Evolutionary conservation across 495 filamentous ascomycete genomes (phyloP).

Genomic region (Neurospora sp.): DNA sequence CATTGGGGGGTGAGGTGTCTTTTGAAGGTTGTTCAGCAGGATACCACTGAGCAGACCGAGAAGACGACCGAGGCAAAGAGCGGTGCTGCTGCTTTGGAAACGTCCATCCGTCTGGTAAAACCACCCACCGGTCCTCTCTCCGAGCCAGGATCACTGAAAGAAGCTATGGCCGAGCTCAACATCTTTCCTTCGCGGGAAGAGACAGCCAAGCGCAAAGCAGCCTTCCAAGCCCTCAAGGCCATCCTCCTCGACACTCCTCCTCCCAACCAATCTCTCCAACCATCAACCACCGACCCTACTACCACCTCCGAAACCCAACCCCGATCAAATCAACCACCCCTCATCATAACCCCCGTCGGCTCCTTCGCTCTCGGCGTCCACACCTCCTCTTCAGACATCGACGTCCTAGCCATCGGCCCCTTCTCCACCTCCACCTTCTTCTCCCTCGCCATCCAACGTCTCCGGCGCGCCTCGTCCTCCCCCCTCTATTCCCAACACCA

Average conservation of each 20-base stretch:
- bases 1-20: slow-evolving; percentile 45
- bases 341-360: slow-evolving; percentile 44
- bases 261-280: slow-evolving; percentile 1
- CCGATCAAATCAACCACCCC: too few species aligned
- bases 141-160: slow-evolving; percentile 13
- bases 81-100: slow-evolving; percentile 4
- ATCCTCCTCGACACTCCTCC: slow-evolving; percentile 23
- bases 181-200: slow-evolving; percentile 37
- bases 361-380: slow-evolving; percentile 51
- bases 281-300: too few species aligned
- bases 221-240: slow-evolving; percentile 32
- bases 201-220: slow-evolving; percentile 24
- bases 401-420: slow-evolving; percentile 48
- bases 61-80: slow-evolving; percentile 7
- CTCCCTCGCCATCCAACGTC: slow-evolving; percentile 36
- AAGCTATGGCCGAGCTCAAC: slow-evolving; percentile 15
- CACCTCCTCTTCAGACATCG: slow-evolving; percentile 43
- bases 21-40: slow-evolving; percentile 16
- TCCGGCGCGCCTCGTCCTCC: slow-evolving; percentile 29
- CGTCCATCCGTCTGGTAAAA: slow-evolving; percentile 15
- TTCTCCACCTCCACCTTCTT: slow-evolving; percentile 47
- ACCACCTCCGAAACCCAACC: too few species aligned
- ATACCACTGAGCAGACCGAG: slow-evolving; percentile 1
- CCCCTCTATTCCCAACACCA: neutral
- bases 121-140: slow-evolving; percentile 12